Percentiles rank a stretch among this genome's conserved stretches.
These are phyloP conservation scores for Rhodamnia argentea DNA, from an alignment of 345 rosid species.

Conservation along the genomic window DNA sequence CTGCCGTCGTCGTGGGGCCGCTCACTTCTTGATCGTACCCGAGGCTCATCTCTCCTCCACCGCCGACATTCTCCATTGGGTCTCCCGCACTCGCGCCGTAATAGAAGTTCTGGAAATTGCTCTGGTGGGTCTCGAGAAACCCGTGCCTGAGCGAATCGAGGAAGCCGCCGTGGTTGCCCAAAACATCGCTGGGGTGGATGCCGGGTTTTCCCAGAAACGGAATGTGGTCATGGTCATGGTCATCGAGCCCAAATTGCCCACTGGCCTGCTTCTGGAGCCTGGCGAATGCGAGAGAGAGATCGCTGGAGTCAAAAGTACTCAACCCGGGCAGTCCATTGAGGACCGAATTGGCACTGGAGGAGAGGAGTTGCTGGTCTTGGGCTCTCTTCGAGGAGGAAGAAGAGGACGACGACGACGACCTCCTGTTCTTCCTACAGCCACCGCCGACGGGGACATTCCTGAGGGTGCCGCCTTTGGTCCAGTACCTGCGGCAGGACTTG, in stretches of 20 bases:
- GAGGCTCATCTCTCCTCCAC: conserved; percentile 21
- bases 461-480: conserved; percentile 85
- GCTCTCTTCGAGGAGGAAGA: conserved; percentile 21
- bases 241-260: conserved; percentile 49
- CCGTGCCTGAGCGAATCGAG: conserved; percentile 22
- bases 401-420: conserved; percentile 33
- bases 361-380: conserved; percentile 28
- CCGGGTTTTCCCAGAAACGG: conserved; percentile 33
- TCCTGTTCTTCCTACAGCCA: conserved; percentile 67
- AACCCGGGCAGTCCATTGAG: conserved; percentile 23
- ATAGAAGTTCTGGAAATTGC: conserved; percentile 22
- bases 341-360: conserved; percentile 20
- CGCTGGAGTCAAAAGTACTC: conserved; percentile 44
- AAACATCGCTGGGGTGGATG: conserved; percentile 11
- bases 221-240: conserved; percentile 16
- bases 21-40: conserved; percentile 24
- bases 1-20: not conserved
- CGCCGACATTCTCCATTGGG: conserved; percentile 8
- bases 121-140: conserved; percentile 27
- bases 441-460: conserved; percentile 85
- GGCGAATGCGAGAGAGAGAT: conserved; percentile 71
- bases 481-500: conserved; percentile 76
- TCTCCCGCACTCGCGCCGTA: conserved; percentile 29
- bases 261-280: conserved; percentile 43
- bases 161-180: conserved; percentile 5